Base-by-base conservation (phyloP, 2,329 filamentous ascomycete genomes). In the Alternaria atra region DNA sequence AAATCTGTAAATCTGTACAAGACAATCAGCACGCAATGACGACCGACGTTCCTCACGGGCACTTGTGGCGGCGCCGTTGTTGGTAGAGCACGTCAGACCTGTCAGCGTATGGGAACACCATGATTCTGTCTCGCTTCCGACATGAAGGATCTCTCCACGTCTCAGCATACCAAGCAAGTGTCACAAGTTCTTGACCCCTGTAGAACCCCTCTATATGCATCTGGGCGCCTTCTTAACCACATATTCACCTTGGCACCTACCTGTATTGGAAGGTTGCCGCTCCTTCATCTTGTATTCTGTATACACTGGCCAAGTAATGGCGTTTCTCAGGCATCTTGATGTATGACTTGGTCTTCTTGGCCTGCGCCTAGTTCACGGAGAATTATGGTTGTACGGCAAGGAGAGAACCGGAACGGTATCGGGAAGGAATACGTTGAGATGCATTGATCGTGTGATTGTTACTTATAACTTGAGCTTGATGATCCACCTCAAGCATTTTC, bases 291-390 rank as follows among this genome's bases (percentile, higher is more conserved):
- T 47, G 50, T 54, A 34, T 40, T 34, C 25, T 43, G n/a, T 44
- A 43, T 61, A 61, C 57, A 51, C 60, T 59, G 55, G 54, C 55
- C 64, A 61, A 61, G 52, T 8, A 37, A 57, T 53, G 60, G 60
- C 55, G 55, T 48, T 63, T 50, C 53, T 46, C 51, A 61, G 61
- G 48, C 34, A 55, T 59, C 56, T 62, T 55, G 54, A 48, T 61
- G 72, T 73, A 53, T 71, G 70, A 73, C 72, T 73, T 74, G 72
- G 71, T 46, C 44, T 15, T 48, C 70, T 72, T 73, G 70, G 71
- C 71, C 52, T 61, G 61, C 64, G 60, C 42, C 55, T 51, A 55
- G 20, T 35, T 27, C 34, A 25, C 55, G 64, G 64, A 52, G 43
- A 54, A 30, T 13, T 27, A n/a, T 39, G 25, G 23, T 25, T 37